Base-by-base conservation (phyloP, 345 rosid genomes). In the Populus tremula region DNA sequence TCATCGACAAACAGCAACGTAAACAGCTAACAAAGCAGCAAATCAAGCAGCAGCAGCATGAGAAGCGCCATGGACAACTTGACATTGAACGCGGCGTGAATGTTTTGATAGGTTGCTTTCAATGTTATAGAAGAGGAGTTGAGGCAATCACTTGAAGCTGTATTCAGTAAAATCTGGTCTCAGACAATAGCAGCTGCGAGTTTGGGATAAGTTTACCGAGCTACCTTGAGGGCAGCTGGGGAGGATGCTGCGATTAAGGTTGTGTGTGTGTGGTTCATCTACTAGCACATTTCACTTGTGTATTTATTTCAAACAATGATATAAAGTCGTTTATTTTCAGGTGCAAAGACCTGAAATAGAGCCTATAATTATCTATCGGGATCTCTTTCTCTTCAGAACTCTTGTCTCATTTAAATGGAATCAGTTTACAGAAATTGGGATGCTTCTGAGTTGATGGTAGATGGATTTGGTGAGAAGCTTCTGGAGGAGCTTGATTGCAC, bases 171-270 rank as follows among this genome's bases (percentile, higher is more conserved):
- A 85, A 95, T 95, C 85, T 91, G 97, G 20, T 78, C 97, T 16
- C 83, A 59, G 63, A 95, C 99, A 4, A 95, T 95, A 75, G 99
- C 99, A 43, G 99, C 99, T 77, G 99, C 99, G 50, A 93, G 99
- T 79, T 86, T 93, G 83, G 99, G 99, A 70, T 96, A 95, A 89
- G 99, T 95, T 83, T 95, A 95, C 81, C 87, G 98, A 78, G 99
- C 99, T 84, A 95, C 99, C 71, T 87, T 95, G 77, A 87, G 89
- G 66, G 86, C 88, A 54, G 84, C 98, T 0, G 99, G 98, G 68
- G 99, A 93, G 79, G 98, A 95, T 77, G 99, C 93, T 82, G 99
- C 99, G 29, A 92, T 95, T 81, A 95, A 95, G 98, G 99, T 95
- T 83, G 83, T 82, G 59, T 83, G 83, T 82, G 59, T 74, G 16